These are phyloP conservation scores for Phytophthora nicotianae DNA, from an alignment of 352 stramenopile species.

Conservation along the genomic window DNA sequence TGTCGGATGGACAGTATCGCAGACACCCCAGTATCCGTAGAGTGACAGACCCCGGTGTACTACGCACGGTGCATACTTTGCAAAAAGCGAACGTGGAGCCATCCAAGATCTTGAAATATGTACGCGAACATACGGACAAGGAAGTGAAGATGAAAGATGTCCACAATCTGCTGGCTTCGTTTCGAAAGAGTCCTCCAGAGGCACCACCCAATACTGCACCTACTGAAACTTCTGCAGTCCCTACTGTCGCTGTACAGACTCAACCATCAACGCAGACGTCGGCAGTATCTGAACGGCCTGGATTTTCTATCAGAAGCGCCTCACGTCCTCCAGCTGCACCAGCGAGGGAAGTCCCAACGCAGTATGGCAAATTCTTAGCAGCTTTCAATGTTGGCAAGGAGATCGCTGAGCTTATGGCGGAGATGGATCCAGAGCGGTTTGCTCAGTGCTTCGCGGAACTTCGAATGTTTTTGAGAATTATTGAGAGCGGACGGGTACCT, in stretches of 20 bases:
- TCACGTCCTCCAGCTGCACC: neutral
- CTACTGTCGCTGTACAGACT: neutral
- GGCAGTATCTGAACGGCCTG: neutral
- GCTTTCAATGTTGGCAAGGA: constrained; percentile 36
- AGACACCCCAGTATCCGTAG: constrained; percentile 33
- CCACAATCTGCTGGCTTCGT: constrained; percentile 31
- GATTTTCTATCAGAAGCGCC: constrained; percentile 7
- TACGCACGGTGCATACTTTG: constrained; percentile 27
- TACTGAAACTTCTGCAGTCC: neutral
- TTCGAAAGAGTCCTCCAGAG: constrained; percentile 18
- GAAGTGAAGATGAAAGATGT: constrained; percentile 26
- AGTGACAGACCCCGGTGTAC: constrained; percentile 24
- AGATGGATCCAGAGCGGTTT: constrained; percentile 29
- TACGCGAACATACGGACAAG: constrained; percentile 37
- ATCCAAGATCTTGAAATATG: constrained; percentile 34
- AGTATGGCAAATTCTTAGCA: constrained; percentile 36
- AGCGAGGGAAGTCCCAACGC: constrained; percentile 11
- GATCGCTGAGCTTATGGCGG: constrained; percentile 28
- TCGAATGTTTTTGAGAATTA: constrained; percentile 28
- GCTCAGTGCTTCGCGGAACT: constrained; percentile 22
- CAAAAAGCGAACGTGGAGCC: constrained; percentile 29
- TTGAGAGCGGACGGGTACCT: constrained; percentile 17
- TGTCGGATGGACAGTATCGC: constrained; percentile 31
- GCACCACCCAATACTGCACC: neutral
- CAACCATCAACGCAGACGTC: neutral